A percentile compares a stretch with the other conserved stretches of the same genome.
These are phyloP conservation scores for Toxicodendron radicans DNA, from an alignment of 345 rosid genomes.

Conservation along the genomic window DNA sequence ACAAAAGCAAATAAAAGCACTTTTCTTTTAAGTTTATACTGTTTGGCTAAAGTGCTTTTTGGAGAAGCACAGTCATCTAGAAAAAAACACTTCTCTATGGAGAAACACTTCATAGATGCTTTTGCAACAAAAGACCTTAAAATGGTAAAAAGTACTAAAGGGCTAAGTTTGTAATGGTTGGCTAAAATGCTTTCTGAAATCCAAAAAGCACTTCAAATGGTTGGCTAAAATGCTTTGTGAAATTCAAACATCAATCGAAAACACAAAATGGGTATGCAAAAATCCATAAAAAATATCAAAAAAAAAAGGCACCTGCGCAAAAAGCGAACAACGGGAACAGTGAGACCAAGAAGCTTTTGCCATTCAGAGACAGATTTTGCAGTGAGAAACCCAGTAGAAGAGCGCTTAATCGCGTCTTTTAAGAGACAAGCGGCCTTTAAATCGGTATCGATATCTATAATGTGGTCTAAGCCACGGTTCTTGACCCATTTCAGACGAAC, in stretches of 20 bases:
- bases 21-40: too few relatives aligned
- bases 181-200: too few relatives aligned
- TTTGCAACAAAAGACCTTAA: too few relatives aligned
- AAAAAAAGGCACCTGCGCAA: conserved; percentile 58
- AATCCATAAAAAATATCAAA: conserved; percentile 1
- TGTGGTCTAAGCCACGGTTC: conserved; percentile 74
- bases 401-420: conserved; percentile 90
- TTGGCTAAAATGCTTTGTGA: too few relatives aligned
- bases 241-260: background rate
- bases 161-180: background rate
- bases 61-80: too few relatives aligned
- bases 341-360: conserved; percentile 94
- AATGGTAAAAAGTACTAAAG: background rate
- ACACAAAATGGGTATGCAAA: background rate
- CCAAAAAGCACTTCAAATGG: background rate
- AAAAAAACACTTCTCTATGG: background rate
- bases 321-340: conserved; percentile 91
- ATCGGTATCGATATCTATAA: conserved; percentile 85
- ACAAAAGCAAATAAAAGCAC: background rate
- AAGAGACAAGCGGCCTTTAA: conserved; percentile 89
- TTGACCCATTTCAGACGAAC: conserved; percentile 96
- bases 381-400: conserved; percentile 83
- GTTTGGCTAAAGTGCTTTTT: too few relatives aligned
- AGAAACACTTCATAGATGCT: too few relatives aligned
- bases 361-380: conserved; percentile 85